phyloP scores from a whole-genome alignment of 768 basidiomycete species.

The Termitomyces eurrhizus region DNA sequence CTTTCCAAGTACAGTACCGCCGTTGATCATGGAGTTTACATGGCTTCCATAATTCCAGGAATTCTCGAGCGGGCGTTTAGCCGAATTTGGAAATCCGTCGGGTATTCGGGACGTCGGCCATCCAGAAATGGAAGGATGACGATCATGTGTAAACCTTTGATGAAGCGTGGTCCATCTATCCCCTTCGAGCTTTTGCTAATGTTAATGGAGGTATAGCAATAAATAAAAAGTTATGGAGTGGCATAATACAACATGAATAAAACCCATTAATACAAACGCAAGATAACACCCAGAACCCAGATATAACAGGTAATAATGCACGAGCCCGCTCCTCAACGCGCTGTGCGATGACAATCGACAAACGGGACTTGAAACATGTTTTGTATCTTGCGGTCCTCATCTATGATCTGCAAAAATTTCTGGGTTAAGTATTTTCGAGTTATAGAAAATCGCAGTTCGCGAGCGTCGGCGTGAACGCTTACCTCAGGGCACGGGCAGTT shows the following conservation, averaged over 20 bases:
- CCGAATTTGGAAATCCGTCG: not conserved
- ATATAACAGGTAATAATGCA: constrained; percentile 1
- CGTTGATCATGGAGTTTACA: not conserved
- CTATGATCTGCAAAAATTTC: constrained; percentile 29
- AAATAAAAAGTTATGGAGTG: not conserved
- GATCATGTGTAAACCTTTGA: not conserved
- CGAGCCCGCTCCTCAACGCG: constrained; percentile 25
- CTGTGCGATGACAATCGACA: constrained; percentile 34
- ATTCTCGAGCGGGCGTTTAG: not conserved
- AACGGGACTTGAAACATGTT: constrained; percentile 45
- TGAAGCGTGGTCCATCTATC: not conserved
- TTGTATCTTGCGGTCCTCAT: constrained; percentile 39
- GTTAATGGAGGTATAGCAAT: not conserved
- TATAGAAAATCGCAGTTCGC: not conserved
- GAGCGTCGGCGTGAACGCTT: not conserved
- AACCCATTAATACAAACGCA: constrained; percentile 12
- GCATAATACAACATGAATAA: constrained; percentile 7
- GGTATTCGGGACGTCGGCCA: not conserved
- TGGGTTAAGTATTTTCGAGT: not conserved
- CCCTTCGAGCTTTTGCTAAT: not conserved
- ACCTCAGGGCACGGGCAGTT: constrained; percentile 43
- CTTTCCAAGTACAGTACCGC: not conserved
- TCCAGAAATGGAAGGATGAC: not conserved
- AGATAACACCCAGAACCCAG: constrained; percentile 3
- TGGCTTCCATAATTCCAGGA: not conserved